These are phyloP conservation scores for Gnomoniopsis sp. DNA, from an alignment of 2,329 filamentous ascomycete species.

Conservation along the genomic window DNA sequence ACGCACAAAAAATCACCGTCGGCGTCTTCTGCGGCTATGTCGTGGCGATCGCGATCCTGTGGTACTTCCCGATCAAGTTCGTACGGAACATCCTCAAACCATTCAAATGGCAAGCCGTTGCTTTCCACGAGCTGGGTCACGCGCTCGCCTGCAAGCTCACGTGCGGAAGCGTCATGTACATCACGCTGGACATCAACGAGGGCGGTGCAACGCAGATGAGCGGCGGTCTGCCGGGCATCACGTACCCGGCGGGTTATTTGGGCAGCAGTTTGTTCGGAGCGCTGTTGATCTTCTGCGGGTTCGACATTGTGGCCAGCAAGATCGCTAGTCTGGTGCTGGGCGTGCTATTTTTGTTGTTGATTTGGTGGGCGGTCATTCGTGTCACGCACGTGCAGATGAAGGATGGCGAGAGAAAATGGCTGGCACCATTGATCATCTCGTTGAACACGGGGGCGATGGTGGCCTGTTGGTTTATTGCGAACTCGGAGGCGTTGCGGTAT, in stretches of 20 bases:
- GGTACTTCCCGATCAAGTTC: conserved; percentile 67
- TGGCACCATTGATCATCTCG: conserved; percentile 69
- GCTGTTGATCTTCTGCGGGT: conserved; percentile 74
- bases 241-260: conserved; percentile 73
- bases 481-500: conserved; percentile 70
- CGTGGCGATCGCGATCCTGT: conserved; percentile 70
- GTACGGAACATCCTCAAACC: conserved; percentile 74
- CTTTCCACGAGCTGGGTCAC: conserved; percentile 78
- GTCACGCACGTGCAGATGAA: conserved; percentile 4
- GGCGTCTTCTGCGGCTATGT: conserved; percentile 70
- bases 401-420: conserved; percentile 66
- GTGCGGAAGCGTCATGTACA: conserved; percentile 70
- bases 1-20: conserved; percentile 68
- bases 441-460: conserved; percentile 68
- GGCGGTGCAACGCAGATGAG: conserved; percentile 73
- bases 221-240: conserved; percentile 67
- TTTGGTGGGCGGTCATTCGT: conserved; percentile 61
- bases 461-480: conserved; percentile 75
- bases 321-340: conserved; percentile 71
- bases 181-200: conserved; percentile 71
- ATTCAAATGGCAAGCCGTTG: conserved; percentile 85
- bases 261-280: conserved; percentile 75
- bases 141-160: conserved; percentile 70
- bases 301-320: conserved; percentile 78
- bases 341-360: conserved; percentile 71